Conservation (phyloP, 257 asterid genomes). For the Gynochthodes officinalis region DNA sequence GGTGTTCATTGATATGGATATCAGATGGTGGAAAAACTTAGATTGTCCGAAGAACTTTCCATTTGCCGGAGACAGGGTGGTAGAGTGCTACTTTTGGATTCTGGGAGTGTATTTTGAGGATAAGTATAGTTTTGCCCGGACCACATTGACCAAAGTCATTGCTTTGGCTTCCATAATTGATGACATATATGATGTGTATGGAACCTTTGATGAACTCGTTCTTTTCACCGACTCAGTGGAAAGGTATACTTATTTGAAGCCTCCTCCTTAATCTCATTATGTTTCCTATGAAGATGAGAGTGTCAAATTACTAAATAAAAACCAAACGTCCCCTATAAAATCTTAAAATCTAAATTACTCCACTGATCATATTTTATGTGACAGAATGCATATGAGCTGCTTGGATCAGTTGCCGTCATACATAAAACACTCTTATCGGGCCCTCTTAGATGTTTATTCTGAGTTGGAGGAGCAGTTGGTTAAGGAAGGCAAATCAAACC, state of each 20-base stretch:
- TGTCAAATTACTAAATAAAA: too few species aligned
- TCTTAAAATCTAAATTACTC: too few species aligned
- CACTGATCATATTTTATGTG: not conserved
- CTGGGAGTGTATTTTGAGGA: constrained; percentile 29
- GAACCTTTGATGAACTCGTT: constrained; percentile 22
- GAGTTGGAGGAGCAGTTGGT: constrained; percentile 24
- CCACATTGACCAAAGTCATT: constrained; percentile 20
- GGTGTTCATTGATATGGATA: not conserved
- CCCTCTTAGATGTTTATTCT: constrained; percentile 8
- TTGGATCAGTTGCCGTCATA: constrained; percentile 15
- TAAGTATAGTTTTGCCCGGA: constrained; percentile 16
- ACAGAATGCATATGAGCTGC: constrained; percentile 27
- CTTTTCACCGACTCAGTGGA: constrained; percentile 24
- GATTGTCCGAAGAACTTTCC: constrained; percentile 16
- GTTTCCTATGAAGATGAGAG: too few species aligned
- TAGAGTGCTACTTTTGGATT: constrained; percentile 33
- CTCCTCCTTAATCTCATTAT: too few species aligned
- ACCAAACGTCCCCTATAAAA: too few species aligned
- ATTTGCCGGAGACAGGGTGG: constrained; percentile 34
- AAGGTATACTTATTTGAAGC: too few species aligned
- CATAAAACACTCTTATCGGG: constrained; percentile 9
- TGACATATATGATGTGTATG: constrained; percentile 24
- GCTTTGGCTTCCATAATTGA: constrained; percentile 20
- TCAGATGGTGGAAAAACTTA: constrained; percentile 41
- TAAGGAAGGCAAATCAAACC: not conserved